Evolutionary conservation across 495 filamentous ascomycete species (phyloP).

Genomic region (Aspergillus carlsbadensis): DNA sequence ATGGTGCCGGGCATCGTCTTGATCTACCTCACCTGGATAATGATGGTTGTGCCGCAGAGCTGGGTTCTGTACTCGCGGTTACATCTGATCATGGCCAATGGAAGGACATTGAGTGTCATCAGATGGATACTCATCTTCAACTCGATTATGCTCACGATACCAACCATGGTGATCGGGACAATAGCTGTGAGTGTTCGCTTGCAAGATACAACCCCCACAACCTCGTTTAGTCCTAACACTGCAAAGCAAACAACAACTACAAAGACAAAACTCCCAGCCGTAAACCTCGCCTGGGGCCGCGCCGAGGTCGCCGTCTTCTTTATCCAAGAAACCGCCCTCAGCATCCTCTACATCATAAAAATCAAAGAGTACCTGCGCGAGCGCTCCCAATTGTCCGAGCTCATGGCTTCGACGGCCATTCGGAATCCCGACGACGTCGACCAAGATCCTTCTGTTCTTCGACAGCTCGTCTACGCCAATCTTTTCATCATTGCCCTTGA

Average conservation of each 20-base stretch:
- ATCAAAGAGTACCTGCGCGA: constrained; percentile 30
- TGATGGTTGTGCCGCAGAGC: constrained; percentile 32
- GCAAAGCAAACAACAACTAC: background rate
- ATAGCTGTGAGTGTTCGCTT: background rate
- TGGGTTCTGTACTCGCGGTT: constrained; percentile 40
- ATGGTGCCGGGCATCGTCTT: constrained; percentile 19
- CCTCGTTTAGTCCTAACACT: background rate
- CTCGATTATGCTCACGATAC: background rate
- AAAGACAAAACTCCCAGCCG: background rate
- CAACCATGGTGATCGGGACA: constrained; percentile 2
- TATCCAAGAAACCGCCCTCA: constrained; percentile 36
- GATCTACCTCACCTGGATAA: constrained; percentile 31
- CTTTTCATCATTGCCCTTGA: constrained; percentile 40
- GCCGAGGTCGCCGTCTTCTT: constrained; percentile 39
- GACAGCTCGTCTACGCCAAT: constrained; percentile 38
- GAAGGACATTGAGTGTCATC: background rate
- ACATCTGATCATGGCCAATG: constrained; percentile 26
- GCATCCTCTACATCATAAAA: constrained; percentile 37
- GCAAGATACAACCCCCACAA: background rate
- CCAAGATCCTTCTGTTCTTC: constrained; percentile 18
- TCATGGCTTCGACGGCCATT: background rate
- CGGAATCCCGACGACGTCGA: background rate
- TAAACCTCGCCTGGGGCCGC: constrained; percentile 26
- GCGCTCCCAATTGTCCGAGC: background rate
- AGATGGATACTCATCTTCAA: background rate